These are phyloP conservation scores for Triticum aestivum DNA, from an alignment of 176 grass and related monocot genomes.

Conservation along the genomic window DNA sequence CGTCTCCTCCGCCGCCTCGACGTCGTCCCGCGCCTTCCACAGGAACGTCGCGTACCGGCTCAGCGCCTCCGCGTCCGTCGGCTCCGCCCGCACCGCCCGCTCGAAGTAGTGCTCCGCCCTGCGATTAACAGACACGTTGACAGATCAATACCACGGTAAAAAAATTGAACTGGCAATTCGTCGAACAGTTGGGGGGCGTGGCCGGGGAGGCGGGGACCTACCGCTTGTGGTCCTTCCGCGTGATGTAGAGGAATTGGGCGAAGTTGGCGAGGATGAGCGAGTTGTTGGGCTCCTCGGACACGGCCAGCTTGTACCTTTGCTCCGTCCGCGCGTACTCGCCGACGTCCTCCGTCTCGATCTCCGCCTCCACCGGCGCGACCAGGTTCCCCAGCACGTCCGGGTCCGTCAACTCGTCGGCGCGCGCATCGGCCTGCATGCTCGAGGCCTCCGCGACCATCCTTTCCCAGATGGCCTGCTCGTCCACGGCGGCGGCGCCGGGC, in stretches of 20 bases:
- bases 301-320: slow-evolving; percentile 52
- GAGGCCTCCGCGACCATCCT: slow-evolving; percentile 56
- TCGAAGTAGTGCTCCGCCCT: slow-evolving; percentile 88
- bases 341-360: slow-evolving; percentile 49
- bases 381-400: slow-evolving; percentile 44
- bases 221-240: slow-evolving; percentile 69
- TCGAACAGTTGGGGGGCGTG: slow-evolving; percentile 32
- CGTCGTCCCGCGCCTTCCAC: slow-evolving; percentile 72
- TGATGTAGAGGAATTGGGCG: slow-evolving; percentile 78
- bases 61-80: slow-evolving; percentile 68
- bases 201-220: not conserved
- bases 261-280: slow-evolving; percentile 84
- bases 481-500: slow-evolving; percentile 9
- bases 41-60: slow-evolving; percentile 83
- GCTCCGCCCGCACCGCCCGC: slow-evolving; percentile 51
- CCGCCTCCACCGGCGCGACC: slow-evolving; percentile 59
- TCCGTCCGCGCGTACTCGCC: slow-evolving; percentile 48
- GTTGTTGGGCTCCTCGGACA: slow-evolving; percentile 64
- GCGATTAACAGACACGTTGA: not conserved
- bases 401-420: slow-evolving; percentile 51
- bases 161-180: not conserved
- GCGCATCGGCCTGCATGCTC: slow-evolving; percentile 43
- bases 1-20: slow-evolving; percentile 62
- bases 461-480: slow-evolving; percentile 56
- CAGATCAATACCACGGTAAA: not conserved